Percentiles rank a stretch among this genome's conserved stretches.
Evolutionary conservation across 805 yeast genomes (phyloP).

Genomic region (Huiozyma sinensis): DNA sequence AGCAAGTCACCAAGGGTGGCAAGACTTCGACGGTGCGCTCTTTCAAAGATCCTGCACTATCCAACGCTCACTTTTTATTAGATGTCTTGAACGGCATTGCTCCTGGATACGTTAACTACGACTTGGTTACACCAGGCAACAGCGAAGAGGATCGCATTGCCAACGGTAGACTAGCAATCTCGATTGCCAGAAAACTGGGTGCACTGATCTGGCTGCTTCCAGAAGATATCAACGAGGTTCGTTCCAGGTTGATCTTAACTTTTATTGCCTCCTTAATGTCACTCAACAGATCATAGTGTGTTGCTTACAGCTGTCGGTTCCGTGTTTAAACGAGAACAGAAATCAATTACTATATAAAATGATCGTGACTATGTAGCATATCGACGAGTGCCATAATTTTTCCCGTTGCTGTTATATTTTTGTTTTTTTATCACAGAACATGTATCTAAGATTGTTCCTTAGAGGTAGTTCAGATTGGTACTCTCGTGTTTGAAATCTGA

Average conservation of each 20-base stretch:
- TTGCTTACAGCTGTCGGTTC: background rate
- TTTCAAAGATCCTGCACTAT: conserved; percentile 68
- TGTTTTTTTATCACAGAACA: background rate
- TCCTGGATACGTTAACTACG: conserved; percentile 97
- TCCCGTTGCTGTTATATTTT: background rate
- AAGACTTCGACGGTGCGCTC: conserved; percentile 63
- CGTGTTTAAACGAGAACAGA: no score
- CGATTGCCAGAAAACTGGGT: conserved; percentile 95
- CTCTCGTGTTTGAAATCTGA: conserved; percentile 52
- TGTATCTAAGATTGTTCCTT: background rate
- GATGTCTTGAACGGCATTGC: conserved; percentile 88
- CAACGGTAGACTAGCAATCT: conserved; percentile 92
- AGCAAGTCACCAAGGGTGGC: conserved; percentile 77
- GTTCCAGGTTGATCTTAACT: conserved; percentile 85
- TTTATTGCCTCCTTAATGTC: conserved; percentile 95
- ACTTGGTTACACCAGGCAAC: conserved; percentile 68
- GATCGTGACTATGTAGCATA: background rate
- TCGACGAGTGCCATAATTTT: background rate
- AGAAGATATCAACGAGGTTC: conserved; percentile 95
- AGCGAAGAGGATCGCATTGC: conserved; percentile 84
- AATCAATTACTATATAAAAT: no score
- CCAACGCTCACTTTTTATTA: conserved; percentile 71
- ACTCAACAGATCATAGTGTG: conserved; percentile 25
- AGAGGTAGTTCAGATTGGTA: conserved; percentile 9
- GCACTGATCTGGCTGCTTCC: conserved; percentile 99